These are phyloP conservation scores for Trypanosoma cruzi DNA, from an alignment of 208 protist species.

Conservation along the genomic window DNA sequence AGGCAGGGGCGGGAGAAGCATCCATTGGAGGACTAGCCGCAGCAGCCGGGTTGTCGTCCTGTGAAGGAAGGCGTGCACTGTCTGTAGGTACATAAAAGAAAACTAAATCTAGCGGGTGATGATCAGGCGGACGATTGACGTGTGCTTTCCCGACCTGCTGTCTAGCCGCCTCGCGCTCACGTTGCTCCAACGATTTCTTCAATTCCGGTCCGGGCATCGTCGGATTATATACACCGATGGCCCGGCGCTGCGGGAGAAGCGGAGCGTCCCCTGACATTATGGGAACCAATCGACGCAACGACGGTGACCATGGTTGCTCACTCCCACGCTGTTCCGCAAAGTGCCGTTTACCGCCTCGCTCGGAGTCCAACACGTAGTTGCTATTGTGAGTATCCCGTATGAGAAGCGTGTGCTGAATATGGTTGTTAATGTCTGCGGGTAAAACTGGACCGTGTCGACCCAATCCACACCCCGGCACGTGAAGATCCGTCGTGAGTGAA, in stretches of 20 bases:
- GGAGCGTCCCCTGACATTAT: too few relatives aligned
- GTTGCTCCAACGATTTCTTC: background rate
- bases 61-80: too few relatives aligned
- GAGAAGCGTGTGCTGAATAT: constrained; percentile 10
- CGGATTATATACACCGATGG: too few relatives aligned
- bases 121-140: constrained; percentile 48
- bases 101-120: constrained; percentile 57
- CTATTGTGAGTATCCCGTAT: constrained; percentile 17
- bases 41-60: too few relatives aligned
- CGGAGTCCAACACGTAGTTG: constrained; percentile 64
- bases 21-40: too few relatives aligned
- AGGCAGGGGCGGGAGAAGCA: background rate
- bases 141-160: constrained; percentile 38
- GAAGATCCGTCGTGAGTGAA: constrained; percentile 43
- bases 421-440: constrained; percentile 16
- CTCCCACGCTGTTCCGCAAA: constrained; percentile 49
- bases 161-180: background rate
- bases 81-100: constrained; percentile 21
- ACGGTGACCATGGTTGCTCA: constrained; percentile 39
- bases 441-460: background rate
- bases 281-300: background rate
- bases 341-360: constrained; percentile 71
- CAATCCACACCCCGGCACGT: constrained; percentile 33
- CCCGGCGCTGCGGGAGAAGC: too few relatives aligned
- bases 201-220: background rate